Evolutionary conservation across 2,329 filamentous ascomycete genomes (phyloP), one percentile per base, ranked within the genome.

Genomic region (Clarireedia monteithiana): DNA sequence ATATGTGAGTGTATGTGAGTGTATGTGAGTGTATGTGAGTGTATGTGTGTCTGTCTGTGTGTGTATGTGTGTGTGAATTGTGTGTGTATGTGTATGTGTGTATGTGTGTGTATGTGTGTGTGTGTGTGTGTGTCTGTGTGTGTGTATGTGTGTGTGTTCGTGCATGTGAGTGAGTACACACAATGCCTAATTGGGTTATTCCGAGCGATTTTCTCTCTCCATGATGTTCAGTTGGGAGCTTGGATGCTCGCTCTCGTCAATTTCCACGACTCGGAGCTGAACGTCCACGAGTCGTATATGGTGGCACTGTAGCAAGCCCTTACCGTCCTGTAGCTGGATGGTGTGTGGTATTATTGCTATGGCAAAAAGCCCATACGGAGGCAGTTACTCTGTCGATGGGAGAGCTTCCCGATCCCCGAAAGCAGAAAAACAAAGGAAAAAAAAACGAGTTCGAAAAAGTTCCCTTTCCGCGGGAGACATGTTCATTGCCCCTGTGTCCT

Each of bases 251-350:
- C 15, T 14, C 27, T n/a, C 34, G 39, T 20, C 7, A 49, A 34
- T 40, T 34, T 20, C 26, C 39, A 27, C 52, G 45, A 30, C n/a
- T 49, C 45, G 52, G 52, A 42, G 52, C 52, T 54, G 52, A 54
- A 54, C 17, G 14, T 54, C 34, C 52, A 54, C 52, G 44, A 54
- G 14, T 36, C 45, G 44, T 24, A 44, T 24, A 44, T 44, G 40
- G 40, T 44, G 10, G 40, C 14, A 44, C 23, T 44, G 40, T 44
- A 34, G 30, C 30, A 34, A 34, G 30, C 30, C 10, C 30, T 34
- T 34, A 12, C 30, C 30, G 30, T 34, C 9, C 30, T 10, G 30
- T 34, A 34, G 10, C 30, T 34, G 30, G 10, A 34, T 12, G 30
- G 40, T 44, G 23, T 20, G 40, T 44, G 40, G 40, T 44, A 44